Base-by-base conservation (phyloP, 768 basidiomycete species). In the Rhodotorula sphaerocarpa region DNA sequence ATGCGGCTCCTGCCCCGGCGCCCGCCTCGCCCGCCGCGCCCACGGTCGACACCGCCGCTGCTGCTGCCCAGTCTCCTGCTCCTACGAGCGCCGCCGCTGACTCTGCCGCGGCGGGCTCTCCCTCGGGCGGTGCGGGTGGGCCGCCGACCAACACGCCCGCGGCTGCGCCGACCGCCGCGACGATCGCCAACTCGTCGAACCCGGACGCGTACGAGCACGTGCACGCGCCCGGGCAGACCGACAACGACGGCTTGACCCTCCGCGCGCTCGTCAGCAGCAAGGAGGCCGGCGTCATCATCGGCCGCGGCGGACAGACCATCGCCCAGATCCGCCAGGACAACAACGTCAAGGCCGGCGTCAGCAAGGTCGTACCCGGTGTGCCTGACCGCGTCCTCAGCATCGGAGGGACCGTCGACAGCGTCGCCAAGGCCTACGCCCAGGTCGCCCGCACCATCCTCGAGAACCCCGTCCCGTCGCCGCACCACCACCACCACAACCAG, bases 311-410 rank as follows among this genome's bases (percentile, higher is more conserved):
- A 61, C 90, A 90, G 80, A 97, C 96, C 74, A 93, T 99, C 73
- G 93, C 93, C 67, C 89, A 92, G 77, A 82, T 99, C 73, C 83
- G 95, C 66, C 89, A 93, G 70, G 86, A 88, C 73, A 93, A 91
- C 47, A 90, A 88, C 69, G 92, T 95, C 79, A 97, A 90, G 78
- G 92, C 95, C 66, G 95, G 95, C 75, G 95, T 99, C 77, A 91
- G 87, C 82, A 97, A 95, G 77, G 93, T 96, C 80, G 90, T 93
- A 63, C 84, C 86, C 59, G 95, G 95, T 73, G 90, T 99, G 63
- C 91, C 95, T 65, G 95, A 99, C 78, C 87, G 95, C 72, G 91
- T 97, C 74, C 84, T 99, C 75, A 90, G 87, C 72, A 86, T 97
- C 76, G 85, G 84, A 63, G 95, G 95, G 60, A 82, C 86, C 48